Evolutionary conservation across 805 yeast species (phyloP).

Genomic region (Candida xiaguanensis): DNA sequence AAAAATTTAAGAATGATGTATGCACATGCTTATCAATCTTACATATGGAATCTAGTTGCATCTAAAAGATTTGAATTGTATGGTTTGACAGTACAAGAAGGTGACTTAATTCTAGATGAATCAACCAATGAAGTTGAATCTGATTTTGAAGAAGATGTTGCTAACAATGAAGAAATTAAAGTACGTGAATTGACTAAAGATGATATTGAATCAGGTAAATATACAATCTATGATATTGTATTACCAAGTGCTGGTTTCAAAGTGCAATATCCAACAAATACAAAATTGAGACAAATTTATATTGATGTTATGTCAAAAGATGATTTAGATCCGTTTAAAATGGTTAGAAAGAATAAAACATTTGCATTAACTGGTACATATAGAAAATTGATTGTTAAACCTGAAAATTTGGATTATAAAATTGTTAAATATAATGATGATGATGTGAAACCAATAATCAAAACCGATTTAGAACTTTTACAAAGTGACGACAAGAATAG

Average conservation of each 20-base stretch:
- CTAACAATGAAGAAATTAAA: slow-evolving; percentile 50
- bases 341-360: slow-evolving; percentile 83
- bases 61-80: slow-evolving; percentile 68
- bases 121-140: slow-evolving; percentile 22
- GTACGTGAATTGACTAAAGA: slow-evolving; percentile 75
- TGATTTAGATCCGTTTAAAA: slow-evolving; percentile 75
- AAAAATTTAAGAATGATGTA: slow-evolving; percentile 91
- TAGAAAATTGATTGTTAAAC: slow-evolving; percentile 66
- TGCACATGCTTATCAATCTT: slow-evolving; percentile 96
- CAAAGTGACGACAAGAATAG: slow-evolving; percentile 18
- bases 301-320: slow-evolving; percentile 73
- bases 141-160: slow-evolving; percentile 70
- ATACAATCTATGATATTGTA: slow-evolving; percentile 76
- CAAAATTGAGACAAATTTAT: slow-evolving; percentile 56
- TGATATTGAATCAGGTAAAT: slow-evolving; percentile 58
- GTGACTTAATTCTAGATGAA: slow-evolving; percentile 65
- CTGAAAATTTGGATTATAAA: slow-evolving; percentile 58
- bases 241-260: slow-evolving; percentile 97
- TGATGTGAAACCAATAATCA: slow-evolving; percentile 64
- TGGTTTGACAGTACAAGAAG: slow-evolving; percentile 69
- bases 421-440: slow-evolving; percentile 56
- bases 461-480: slow-evolving; percentile 66
- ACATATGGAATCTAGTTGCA: slow-evolving; percentile 87
- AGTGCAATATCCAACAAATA: slow-evolving; percentile 76
- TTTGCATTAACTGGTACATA: slow-evolving; percentile 92